Evolutionary conservation across 2,329 filamentous ascomycete species (phyloP), one percentile per base, ranked within the genome.

Genomic region (Fusarium paranaense): DNA sequence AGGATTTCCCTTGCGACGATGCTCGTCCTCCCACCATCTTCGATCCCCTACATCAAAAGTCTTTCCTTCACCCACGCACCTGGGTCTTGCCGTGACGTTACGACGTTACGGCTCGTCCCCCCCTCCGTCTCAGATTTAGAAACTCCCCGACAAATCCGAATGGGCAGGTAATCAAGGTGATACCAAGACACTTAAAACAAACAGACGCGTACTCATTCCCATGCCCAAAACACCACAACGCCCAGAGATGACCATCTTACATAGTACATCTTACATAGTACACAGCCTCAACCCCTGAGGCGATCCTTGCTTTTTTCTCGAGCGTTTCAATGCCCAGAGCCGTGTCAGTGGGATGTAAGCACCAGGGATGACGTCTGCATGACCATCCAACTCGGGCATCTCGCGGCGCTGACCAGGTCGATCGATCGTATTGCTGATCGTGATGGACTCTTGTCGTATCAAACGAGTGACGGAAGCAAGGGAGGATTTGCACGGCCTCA

Each of bases 81-180:
- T 40, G 69, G 71, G 72, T 62, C 60, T 25, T 35, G 42, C 42
- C 67, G 58, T 70, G 72, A 62, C 62, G 59, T 62, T 62, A 20
- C 72, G 72, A 62, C 65, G 59, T 62, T 64, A 22, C 72, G 72
- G 72, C 72, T 72, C 58, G 65, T 74, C 42, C 71, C 64, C 64
- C 58, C 52, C 32, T 58, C 27, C 62, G 60, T 56, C 72, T 70
- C 62, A 73, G 57, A 70, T 61, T 27, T 37, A 42, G 30, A 57
- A 52, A 47, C 38, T 22, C 25, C 40, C 50, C 25, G 32, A 40
- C 30, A 22, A 38, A 20, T 37, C 58, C 25, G 33, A 22, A 38
- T 27, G 38, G 33, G 18, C n/a, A 42, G 5, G 58, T 35, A 59
- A 42, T 58, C 38, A 52, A 61, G 10, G 37, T 50, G n/a, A 62